Percentiles rank a stretch among this genome's conserved stretches.
Conservation (phyloP, 805 yeast species). For the Barnettozyma wickerhamii region DNA sequence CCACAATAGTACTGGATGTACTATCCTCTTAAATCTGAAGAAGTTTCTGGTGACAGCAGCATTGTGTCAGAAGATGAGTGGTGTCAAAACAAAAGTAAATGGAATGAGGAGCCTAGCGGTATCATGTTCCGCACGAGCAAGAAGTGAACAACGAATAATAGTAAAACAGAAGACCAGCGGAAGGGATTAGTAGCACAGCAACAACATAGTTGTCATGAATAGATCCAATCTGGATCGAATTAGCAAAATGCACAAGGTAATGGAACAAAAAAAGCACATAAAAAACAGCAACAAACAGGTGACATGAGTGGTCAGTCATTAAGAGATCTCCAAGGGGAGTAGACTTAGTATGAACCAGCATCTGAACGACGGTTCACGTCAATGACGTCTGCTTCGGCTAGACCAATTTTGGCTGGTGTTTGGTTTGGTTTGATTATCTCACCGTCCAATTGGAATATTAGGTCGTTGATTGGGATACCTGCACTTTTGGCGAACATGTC, state of each 20-base stretch:
- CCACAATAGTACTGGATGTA: too few species aligned
- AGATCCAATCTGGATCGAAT: not conserved
- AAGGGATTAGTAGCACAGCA: not conserved
- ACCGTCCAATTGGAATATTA: slow-evolving; percentile 13
- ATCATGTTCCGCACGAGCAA: too few species aligned
- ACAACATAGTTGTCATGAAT: too few species aligned
- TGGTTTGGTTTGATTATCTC: not conserved
- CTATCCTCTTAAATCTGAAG: too few species aligned
- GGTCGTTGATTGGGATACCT: not conserved
- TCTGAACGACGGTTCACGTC: slow-evolving; percentile 7
- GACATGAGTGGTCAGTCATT: too few species aligned
- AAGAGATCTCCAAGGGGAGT: too few species aligned
- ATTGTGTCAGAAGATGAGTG: too few species aligned
- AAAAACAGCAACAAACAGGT: not conserved
- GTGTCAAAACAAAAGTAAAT: too few species aligned
- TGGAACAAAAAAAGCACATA: not conserved
- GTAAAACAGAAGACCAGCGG: not conserved
- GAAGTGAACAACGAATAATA: not conserved
- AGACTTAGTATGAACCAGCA: not conserved
- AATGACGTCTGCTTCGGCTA: slow-evolving; percentile 13
- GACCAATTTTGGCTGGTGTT: slow-evolving; percentile 11
- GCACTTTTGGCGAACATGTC: slow-evolving; percentile 12
- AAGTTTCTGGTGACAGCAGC: too few species aligned
- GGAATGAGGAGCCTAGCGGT: too few species aligned
- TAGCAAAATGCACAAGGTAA: not conserved